These are phyloP conservation scores for Aspergillus carlsbadensis DNA, from an alignment of 495 filamentous ascomycete genomes.

Conservation along the genomic window DNA sequence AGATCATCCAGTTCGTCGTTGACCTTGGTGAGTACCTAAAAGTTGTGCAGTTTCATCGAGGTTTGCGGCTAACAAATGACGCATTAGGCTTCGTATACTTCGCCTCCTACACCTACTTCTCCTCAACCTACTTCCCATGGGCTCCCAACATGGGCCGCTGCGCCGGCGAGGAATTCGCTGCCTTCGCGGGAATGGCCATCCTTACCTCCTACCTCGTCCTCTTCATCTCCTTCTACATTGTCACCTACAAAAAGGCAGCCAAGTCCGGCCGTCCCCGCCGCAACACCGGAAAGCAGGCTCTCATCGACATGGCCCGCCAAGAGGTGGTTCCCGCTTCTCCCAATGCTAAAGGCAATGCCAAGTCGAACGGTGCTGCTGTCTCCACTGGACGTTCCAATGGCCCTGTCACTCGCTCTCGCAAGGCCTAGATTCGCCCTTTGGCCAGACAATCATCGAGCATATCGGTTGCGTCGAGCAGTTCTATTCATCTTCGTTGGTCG, in stretches of 20 bases:
- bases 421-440: conserved; percentile 37
- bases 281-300: conserved; percentile 51
- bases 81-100: conserved; percentile 83
- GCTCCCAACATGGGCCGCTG: conserved; percentile 81
- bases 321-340: conserved; percentile 39
- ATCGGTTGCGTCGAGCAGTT: too few species aligned
- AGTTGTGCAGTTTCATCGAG: not conserved
- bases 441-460: not conserved
- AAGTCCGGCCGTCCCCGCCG: conserved; percentile 56
- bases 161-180: conserved; percentile 96
- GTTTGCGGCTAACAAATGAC: conserved; percentile 10
- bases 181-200: conserved; percentile 88
- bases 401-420: conserved; percentile 49
- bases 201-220: conserved; percentile 91
- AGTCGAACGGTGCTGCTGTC: conserved; percentile 34
- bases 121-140: conserved; percentile 84
- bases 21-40: conserved; percentile 48
- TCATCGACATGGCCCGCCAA: conserved; percentile 55
- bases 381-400: conserved; percentile 44
- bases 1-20: conserved; percentile 59
- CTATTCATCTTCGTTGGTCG: not conserved
- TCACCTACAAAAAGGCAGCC: conserved; percentile 88
- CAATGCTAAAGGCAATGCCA: conserved; percentile 25
- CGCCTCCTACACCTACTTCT: conserved; percentile 93
- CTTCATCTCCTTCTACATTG: conserved; percentile 98